These are phyloP conservation scores for Kwoniella bestiolae DNA, from an alignment of 768 basidiomycete genomes.

Conservation along the genomic window DNA sequence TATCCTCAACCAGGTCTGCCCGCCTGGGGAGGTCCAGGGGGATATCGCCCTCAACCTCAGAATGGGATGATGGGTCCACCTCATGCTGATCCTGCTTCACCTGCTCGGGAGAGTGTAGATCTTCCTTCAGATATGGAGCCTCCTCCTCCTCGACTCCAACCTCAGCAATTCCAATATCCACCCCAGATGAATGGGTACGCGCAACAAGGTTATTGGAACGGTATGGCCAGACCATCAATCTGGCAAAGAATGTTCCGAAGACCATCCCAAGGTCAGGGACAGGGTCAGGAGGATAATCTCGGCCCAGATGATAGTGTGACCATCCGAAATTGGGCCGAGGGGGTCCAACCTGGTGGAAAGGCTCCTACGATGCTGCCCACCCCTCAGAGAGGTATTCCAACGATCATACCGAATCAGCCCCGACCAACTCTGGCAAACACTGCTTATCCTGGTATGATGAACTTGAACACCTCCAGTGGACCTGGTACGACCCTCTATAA, in stretches of 20 bases:
- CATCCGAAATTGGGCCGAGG: constrained; percentile 15
- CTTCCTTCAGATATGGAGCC: constrained; percentile 7
- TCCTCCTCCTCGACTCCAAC: background rate
- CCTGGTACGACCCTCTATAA: constrained; percentile 13
- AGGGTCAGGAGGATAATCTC: background rate
- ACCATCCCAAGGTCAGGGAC: constrained; percentile 2
- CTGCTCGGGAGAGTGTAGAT: constrained; percentile 18
- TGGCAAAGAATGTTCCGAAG: constrained; percentile 18
- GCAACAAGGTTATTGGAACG: constrained; percentile 1
- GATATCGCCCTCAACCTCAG: background rate
- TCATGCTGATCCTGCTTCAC: constrained; percentile 1
- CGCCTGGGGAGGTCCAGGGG: background rate
- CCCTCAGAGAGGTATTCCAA: background rate
- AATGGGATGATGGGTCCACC: background rate
- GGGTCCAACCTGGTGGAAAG: constrained; percentile 8
- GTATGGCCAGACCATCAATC: background rate
- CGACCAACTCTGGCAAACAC: constrained; percentile 13
- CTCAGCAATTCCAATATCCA: constrained; percentile 2
- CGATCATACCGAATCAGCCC: background rate
- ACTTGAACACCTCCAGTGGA: background rate
- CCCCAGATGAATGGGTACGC: background rate
- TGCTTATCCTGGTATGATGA: background rate
- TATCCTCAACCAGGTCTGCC: constrained; percentile 14
- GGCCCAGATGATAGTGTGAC: constrained; percentile 14
- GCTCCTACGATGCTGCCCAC: constrained; percentile 15